A percentile compares a stretch with the other conserved stretches of the same genome.
These are phyloP conservation scores for Cucurbitaria berberidis DNA, from an alignment of 2,329 filamentous ascomycete genomes.

Conservation along the genomic window DNA sequence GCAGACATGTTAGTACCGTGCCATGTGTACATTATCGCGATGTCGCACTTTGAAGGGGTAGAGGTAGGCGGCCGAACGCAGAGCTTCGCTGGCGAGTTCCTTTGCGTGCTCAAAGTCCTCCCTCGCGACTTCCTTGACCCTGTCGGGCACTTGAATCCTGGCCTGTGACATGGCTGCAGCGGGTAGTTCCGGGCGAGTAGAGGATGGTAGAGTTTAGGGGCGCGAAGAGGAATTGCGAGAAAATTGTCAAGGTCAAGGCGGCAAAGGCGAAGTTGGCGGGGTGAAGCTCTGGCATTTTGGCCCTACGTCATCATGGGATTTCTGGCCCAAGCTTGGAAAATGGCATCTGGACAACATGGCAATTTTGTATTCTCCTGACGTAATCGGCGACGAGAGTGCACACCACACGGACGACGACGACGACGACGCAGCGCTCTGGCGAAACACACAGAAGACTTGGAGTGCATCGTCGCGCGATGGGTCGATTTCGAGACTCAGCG, in stretches of 20 bases:
- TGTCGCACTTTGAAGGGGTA: slow-evolving; percentile 75
- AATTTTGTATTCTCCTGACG: background rate
- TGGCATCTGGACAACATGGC: slow-evolving; percentile 1
- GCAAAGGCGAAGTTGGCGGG: slow-evolving; percentile 12
- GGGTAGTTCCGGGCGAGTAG: slow-evolving; percentile 9
- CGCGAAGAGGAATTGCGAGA: slow-evolving; percentile 5
- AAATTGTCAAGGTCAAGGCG: too few species aligned
- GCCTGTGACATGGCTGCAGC: slow-evolving; percentile 19
- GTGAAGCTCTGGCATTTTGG: slow-evolving; percentile 3
- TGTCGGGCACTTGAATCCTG: slow-evolving; percentile 51
- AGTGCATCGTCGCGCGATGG: background rate
- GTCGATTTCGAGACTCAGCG: background rate
- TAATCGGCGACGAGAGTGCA: background rate
- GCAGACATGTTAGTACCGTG: background rate
- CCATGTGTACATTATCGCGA: background rate
- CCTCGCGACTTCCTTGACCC: slow-evolving; percentile 63
- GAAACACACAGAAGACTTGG: background rate
- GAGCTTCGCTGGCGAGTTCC: slow-evolving; percentile 69
- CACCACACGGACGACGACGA: background rate
- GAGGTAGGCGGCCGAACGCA: slow-evolving; percentile 77
- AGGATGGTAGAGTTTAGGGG: slow-evolving; percentile 8
- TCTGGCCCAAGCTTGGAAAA: background rate
- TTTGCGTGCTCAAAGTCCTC: slow-evolving; percentile 75
- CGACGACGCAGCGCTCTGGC: too few species aligned
- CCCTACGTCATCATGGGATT: slow-evolving; percentile 18